Evolutionary conservation across 2,329 filamentous ascomycete genomes (phyloP), one percentile per base, ranked within the genome.

Genomic region (Claviceps sp.): DNA sequence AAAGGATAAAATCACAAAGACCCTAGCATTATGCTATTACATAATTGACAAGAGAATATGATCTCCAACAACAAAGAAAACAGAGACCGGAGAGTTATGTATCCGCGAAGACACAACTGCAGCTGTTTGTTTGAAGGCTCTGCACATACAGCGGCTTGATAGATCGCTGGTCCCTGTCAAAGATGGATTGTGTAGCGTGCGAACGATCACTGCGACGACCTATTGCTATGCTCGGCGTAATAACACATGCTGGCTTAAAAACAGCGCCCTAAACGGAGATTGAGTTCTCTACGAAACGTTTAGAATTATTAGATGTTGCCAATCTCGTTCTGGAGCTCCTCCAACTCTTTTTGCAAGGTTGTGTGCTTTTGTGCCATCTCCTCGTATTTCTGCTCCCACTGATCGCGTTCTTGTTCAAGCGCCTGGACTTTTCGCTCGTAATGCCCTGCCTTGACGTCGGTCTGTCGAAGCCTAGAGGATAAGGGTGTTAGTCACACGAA

Each of bases 401-500:
- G 82, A 72, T 96, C 89, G 64, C 88, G 86, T 69, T 90, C 82
- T 66, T 81, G 77, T 76, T 98, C 93, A 66, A 96, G 84, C 64
- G 93, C 91, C 73, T 96, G 89, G 62, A 97, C 93, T 79, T 97
- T 97, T 74, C 93, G 93, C 78, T 98, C 93, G 73, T 91, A 97
- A 77, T 98, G 91, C 64, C 91, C 93, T 65, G 91, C 90, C 80
- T 97, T 97, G 75, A 97, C 89, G 70, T 98, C 93, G 74, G 93
- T 96, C 77, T 95, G 90, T 70, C 93, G 90, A 67, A 97, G 88
- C 76, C 93, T 98, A 62, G 59, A 53, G 1, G 53, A 45, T 56
- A 44, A 18, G 34, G 50, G 49, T 52, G 54, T 61, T 55, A 60
- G 57, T 47, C 47, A 50, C 38, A 37, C 8, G 6, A 42, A 38